Evolutionary conservation across 768 basidiomycete genomes (phyloP), one percentile per base, ranked within the genome.

Genomic region (Tylopilus sp.): DNA sequence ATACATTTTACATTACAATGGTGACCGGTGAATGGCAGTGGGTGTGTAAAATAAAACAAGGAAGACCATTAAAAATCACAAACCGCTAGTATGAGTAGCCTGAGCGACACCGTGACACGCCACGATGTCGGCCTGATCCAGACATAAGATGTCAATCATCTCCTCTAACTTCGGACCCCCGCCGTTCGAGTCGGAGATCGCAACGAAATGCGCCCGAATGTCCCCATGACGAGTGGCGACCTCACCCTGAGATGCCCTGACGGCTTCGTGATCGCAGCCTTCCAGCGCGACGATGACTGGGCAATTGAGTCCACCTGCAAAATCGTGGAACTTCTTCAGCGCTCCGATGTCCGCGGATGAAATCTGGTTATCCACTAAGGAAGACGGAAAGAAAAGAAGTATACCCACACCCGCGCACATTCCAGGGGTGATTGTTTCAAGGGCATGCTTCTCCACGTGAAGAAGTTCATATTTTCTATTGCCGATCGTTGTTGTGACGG

Each of bases 221-320:
- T n/a, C n/a, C n/a, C 39, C 35, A 15, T 36, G 1, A 12, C 13
- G 36, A 12, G 52, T 43, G 28, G 35, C 4, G 36, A 49, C 13
- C 1, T n/a, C 20, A 8, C 20, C 26, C 35, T 47, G 23, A 22
- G 8, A 44, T 3, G 0, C 4, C 11, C 4, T 17, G 12, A 12
- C 35, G 8, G 33, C 22, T 23, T 17, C n/a, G 0, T 38, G 33
- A 9, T 39, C 36, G 20, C 47, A 52, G n/a, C 21, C 52, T 18
- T 36, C 47, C 4, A 52, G 9, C 6, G 44, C 47, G 17, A 52
- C 47, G 36, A 52, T 49, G 35, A 50, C 1, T 6, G 52, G 48
- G 26, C 47, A 31, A 2, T 17, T 30, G 3, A 39, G 12, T 1
- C 42, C 47, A 20, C 22, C 22, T 0, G 36, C 52, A 15, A n/a